A percentile compares a stretch with the other conserved stretches of the same genome.
These are phyloP conservation scores for Lizonia empirigonia DNA, from an alignment of 2,329 filamentous ascomycete genomes.

Conservation along the genomic window DNA sequence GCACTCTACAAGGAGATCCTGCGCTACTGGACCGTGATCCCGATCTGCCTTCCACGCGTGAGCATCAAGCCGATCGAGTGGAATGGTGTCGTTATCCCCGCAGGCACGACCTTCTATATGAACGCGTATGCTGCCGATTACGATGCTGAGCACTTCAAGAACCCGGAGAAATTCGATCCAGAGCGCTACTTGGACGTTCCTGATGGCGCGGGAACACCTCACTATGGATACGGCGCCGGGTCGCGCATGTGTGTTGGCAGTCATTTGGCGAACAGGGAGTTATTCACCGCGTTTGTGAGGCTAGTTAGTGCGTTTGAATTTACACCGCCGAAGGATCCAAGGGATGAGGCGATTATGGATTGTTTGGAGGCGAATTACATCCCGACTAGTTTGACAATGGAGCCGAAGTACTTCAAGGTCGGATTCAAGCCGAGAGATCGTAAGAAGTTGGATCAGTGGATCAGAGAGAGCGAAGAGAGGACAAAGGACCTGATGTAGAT, in stretches of 20 bases:
- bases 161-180: slow-evolving; percentile 67
- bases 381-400: slow-evolving; percentile 56
- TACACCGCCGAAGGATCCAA: slow-evolving; percentile 47
- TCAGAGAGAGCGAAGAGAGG: slow-evolving; percentile 54
- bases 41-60: slow-evolving; percentile 75
- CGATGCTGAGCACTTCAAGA: slow-evolving; percentile 70
- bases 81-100: slow-evolving; percentile 69
- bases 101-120: slow-evolving; percentile 80
- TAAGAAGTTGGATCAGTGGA: slow-evolving; percentile 52
- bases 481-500: slow-evolving; percentile 49
- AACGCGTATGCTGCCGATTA: slow-evolving; percentile 77
- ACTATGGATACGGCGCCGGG: slow-evolving; percentile 57
- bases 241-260: slow-evolving; percentile 55
- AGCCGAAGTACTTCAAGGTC: slow-evolving; percentile 58
- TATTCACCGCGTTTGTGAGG: slow-evolving; percentile 56
- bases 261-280: slow-evolving; percentile 50
- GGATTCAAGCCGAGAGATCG: slow-evolving; percentile 54
- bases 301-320: slow-evolving; percentile 56
- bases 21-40: slow-evolving; percentile 79
- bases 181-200: slow-evolving; percentile 67
- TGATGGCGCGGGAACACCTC: slow-evolving; percentile 54
- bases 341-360: slow-evolving; percentile 53
- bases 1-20: slow-evolving; percentile 80
- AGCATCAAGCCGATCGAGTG: slow-evolving; percentile 75
- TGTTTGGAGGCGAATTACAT: slow-evolving; percentile 54